Evolutionary conservation across 2,329 filamentous ascomycete genomes (phyloP).

Genomic region (Arthrobotrys megalospora): DNA sequence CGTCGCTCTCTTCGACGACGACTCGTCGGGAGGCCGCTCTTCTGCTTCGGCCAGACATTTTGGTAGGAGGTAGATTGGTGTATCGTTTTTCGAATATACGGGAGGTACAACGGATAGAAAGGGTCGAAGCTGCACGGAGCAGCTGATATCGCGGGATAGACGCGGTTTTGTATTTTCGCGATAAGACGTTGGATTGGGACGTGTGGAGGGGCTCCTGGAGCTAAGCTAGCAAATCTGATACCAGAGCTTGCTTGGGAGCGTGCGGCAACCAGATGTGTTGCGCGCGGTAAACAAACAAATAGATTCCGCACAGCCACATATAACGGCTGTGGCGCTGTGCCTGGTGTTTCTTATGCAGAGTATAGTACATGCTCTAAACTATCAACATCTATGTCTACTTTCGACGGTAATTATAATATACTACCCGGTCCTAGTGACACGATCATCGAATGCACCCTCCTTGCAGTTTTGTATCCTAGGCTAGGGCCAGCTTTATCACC

Average conservation of each 20-base stretch:
- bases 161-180: constrained; percentile 27
- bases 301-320: constrained; percentile 28
- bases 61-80: constrained; percentile 19
- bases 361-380: no score
- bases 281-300: constrained; percentile 55
- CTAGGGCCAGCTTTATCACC: no score
- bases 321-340: constrained; percentile 22
- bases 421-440: no score
- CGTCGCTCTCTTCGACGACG: constrained; percentile 50
- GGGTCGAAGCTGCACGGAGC: constrained; percentile 8
- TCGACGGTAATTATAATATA: no score
- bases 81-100: constrained; percentile 2
- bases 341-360: no score
- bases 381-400: no score
- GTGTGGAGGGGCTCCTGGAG: constrained; percentile 34
- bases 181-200: constrained; percentile 27
- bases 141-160: constrained; percentile 35
- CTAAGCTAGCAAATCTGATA: constrained; percentile 48
- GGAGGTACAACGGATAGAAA: neutral
- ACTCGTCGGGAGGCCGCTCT: constrained; percentile 44
- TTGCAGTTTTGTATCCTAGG: no score
- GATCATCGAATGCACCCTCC: no score
- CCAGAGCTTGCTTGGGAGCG: constrained; percentile 21
- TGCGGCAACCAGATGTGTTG: constrained; percentile 44
- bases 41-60: constrained; percentile 53